A percentile compares a stretch with the other conserved stretches of the same genome.
These are phyloP conservation scores for Pseudogymnoascus sp. DNA, from an alignment of 2,329 filamentous ascomycete species.

Conservation along the genomic window DNA sequence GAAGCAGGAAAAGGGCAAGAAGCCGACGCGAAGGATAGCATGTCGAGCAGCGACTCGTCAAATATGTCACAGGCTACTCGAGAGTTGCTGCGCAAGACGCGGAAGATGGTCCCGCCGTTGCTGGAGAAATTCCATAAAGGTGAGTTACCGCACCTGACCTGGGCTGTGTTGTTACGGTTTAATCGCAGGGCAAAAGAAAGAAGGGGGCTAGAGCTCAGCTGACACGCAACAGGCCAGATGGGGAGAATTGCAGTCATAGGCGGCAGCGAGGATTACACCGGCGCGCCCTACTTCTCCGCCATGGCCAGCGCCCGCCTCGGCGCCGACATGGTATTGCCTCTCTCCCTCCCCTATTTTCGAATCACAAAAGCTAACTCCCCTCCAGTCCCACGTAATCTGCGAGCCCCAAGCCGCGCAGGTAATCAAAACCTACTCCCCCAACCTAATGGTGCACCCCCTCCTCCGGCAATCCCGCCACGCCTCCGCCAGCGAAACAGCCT, in stretches of 20 bases:
- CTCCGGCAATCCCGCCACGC: slow-evolving; percentile 67
- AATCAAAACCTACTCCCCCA: slow-evolving; percentile 96
- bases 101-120: slow-evolving; percentile 90
- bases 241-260: slow-evolving; percentile 90
- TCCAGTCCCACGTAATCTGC: slow-evolving; percentile 85
- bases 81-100: slow-evolving; percentile 69
- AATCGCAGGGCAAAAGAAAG: neutral
- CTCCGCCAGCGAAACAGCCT: slow-evolving; percentile 44
- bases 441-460: slow-evolving; percentile 95
- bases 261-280: slow-evolving; percentile 92
- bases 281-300: slow-evolving; percentile 94
- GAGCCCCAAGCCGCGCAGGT: slow-evolving; percentile 78
- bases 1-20: neutral
- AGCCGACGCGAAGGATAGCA: slow-evolving; percentile 9
- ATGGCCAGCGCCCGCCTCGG: slow-evolving; percentile 91
- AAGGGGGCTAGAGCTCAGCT: neutral
- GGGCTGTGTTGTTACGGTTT: neutral
- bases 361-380: neutral
- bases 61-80: slow-evolving; percentile 63
- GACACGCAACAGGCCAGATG: slow-evolving; percentile 61
- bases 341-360: neutral
- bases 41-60: slow-evolving; percentile 23
- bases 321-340: slow-evolving; percentile 65
- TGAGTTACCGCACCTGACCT: slow-evolving; percentile 30
- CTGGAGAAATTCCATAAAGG: slow-evolving; percentile 95